Percentiles rank a stretch among this genome's conserved stretches.
Evolutionary conservation across 2,329 filamentous ascomycete genomes (phyloP).

Genomic region (Xylaria sp.): DNA sequence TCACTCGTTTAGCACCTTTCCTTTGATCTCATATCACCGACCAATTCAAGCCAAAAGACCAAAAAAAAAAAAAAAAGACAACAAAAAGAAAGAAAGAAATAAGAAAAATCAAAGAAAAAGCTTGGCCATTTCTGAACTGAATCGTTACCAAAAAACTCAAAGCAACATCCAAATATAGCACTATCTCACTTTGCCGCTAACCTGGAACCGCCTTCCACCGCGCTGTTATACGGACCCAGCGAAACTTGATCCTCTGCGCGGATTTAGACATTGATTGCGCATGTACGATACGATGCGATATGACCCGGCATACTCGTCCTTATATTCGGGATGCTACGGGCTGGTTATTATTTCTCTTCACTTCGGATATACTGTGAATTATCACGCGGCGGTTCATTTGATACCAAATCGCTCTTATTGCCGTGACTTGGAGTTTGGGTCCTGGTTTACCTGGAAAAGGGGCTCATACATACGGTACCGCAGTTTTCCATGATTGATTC

Average conservation of each 20-base stretch:
- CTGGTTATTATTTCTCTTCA: slow-evolving; percentile 40
- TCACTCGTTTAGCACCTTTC: slow-evolving; percentile 51
- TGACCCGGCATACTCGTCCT: slow-evolving; percentile 24
- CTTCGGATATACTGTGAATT: slow-evolving; percentile 45
- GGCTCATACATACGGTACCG: slow-evolving; percentile 14
- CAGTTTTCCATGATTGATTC: slow-evolving; percentile 11
- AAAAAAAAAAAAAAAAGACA: slow-evolving; percentile 29
- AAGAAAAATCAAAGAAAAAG: neutral
- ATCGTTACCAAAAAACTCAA: slow-evolving; percentile 28
- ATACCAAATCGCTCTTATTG: slow-evolving; percentile 45
- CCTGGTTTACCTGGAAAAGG: slow-evolving; percentile 30
- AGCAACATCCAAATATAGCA: slow-evolving; percentile 19
- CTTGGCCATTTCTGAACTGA: slow-evolving; percentile 38
- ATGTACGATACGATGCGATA: slow-evolving; percentile 40
- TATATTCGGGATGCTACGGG: slow-evolving; percentile 29
- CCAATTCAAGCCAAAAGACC: slow-evolving; percentile 25
- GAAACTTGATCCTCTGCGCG: slow-evolving; percentile 14
- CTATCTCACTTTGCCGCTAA: neutral
- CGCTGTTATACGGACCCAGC: neutral
- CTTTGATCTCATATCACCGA: slow-evolving; percentile 41
- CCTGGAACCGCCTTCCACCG: slow-evolving; percentile 18
- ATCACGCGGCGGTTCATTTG: slow-evolving; percentile 43
- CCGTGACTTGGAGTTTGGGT: slow-evolving; percentile 38
- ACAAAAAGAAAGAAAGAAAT: slow-evolving; percentile 34
- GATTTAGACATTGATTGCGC: slow-evolving; percentile 26